Percentiles rank a stretch among this genome's conserved stretches.
Evolutionary conservation across 2,329 filamentous ascomycete genomes (phyloP).

Genomic region (Mariannaea sp.): DNA sequence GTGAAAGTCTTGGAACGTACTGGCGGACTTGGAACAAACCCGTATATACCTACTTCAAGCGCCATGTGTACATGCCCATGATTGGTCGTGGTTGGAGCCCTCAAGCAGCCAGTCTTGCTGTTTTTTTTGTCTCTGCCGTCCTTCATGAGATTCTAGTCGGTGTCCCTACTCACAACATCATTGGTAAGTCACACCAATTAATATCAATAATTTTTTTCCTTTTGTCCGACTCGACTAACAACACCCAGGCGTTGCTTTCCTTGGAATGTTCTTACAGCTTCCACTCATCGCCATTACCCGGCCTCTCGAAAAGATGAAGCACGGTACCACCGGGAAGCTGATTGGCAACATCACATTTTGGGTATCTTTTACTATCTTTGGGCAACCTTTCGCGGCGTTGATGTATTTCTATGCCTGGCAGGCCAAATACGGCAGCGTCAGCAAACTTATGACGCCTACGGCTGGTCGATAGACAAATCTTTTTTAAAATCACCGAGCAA

Average conservation of each 20-base stretch:
- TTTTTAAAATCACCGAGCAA: background rate
- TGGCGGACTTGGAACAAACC: constrained; percentile 99
- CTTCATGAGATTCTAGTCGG: constrained; percentile 93
- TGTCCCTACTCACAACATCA: constrained; percentile 90
- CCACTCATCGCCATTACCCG: constrained; percentile 84
- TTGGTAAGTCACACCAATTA: constrained; percentile 60
- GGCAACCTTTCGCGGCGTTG: constrained; percentile 88
- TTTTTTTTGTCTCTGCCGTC: constrained; percentile 87
- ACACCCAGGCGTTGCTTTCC: constrained; percentile 81
- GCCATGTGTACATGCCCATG: constrained; percentile 89
- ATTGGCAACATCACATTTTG: constrained; percentile 95
- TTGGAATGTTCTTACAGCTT: constrained; percentile 92
- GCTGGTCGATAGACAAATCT: constrained; percentile 12
- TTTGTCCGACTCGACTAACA: constrained; percentile 15
- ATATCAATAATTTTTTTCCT: background rate
- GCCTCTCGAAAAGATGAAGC: constrained; percentile 77
- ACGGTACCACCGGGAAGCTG: constrained; percentile 71
- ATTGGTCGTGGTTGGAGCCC: constrained; percentile 81
- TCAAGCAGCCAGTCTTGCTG: constrained; percentile 71
- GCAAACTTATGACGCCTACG: constrained; percentile 44
- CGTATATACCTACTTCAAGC: constrained; percentile 94
- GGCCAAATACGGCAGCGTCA: constrained; percentile 90
- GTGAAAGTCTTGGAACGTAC: constrained; percentile 80
- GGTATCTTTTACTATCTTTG: constrained; percentile 93
- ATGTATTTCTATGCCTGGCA: constrained; percentile 99